A percentile compares a stretch with the other conserved stretches of the same genome.
Evolutionary conservation across 345 rosid species (phyloP).

Genomic region (Gossypium stocksii): DNA sequence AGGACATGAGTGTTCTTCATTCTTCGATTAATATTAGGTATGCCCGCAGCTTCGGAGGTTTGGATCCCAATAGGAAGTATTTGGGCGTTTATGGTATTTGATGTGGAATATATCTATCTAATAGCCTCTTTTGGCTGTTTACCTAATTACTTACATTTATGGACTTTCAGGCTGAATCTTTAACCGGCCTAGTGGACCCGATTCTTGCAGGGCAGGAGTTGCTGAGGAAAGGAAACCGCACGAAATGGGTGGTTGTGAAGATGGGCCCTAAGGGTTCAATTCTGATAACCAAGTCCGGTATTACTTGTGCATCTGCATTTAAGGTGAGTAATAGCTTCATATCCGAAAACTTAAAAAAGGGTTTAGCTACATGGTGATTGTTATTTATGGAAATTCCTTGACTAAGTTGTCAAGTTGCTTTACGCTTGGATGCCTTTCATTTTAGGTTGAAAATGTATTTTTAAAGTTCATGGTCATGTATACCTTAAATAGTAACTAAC

Average conservation of each 20-base stretch:
- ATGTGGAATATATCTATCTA: neutral
- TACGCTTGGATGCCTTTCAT: neutral
- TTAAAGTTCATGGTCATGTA: neutral
- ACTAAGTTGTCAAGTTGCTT: neutral
- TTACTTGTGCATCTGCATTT: slow-evolving; percentile 91
- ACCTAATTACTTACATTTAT: slow-evolving; percentile 16
- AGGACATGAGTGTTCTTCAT: neutral
- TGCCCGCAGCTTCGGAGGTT: neutral
- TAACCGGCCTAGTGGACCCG: slow-evolving; percentile 75
- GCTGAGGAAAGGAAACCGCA: slow-evolving; percentile 56
- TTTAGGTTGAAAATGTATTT: neutral
- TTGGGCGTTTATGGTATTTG: neutral
- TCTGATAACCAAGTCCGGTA: slow-evolving; percentile 57
- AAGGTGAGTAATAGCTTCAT: slow-evolving; percentile 42
- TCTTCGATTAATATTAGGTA: neutral
- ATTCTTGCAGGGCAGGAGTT: slow-evolving; percentile 75
- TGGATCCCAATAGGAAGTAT: neutral
- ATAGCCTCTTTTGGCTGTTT: neutral
- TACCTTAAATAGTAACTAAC: neutral
- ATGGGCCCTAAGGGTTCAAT: slow-evolving; percentile 91
- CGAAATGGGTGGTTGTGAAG: slow-evolving; percentile 91
- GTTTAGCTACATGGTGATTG: neutral
- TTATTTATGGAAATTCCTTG: neutral
- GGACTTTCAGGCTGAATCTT: slow-evolving; percentile 67
- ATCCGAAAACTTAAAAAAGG: neutral